These are phyloP conservation scores for Aureobasidium pullulans DNA, from an alignment of 2,329 filamentous ascomycete species.

Conservation along the genomic window DNA sequence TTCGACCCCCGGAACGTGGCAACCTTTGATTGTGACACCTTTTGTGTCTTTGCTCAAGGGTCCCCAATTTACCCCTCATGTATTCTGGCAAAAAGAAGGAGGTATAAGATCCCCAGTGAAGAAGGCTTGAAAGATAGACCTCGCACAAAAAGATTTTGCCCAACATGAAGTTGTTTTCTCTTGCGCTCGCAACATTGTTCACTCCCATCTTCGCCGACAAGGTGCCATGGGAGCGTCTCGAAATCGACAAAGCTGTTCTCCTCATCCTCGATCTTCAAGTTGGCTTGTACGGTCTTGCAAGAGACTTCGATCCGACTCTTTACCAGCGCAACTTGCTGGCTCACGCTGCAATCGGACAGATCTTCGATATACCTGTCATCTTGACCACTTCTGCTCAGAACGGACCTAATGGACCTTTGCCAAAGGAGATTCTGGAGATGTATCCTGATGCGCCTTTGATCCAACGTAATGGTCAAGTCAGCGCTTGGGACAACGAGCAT, in stretches of 20 bases:
- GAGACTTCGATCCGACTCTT: constrained; percentile 59
- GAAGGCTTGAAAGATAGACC: too few species aligned
- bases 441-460: constrained; percentile 61
- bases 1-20: too few species aligned
- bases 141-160: too few species aligned
- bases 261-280: constrained; percentile 55
- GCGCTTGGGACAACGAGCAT: too few species aligned
- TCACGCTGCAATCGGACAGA: constrained; percentile 57
- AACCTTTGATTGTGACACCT: too few species aligned
- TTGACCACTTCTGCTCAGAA: constrained; percentile 61
- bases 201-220: too few species aligned
- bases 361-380: constrained; percentile 62
- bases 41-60: too few species aligned
- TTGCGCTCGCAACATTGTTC: too few species aligned
- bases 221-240: background rate
- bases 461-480: constrained; percentile 60
- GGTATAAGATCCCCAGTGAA: too few species aligned
- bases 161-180: too few species aligned
- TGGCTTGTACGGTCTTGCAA: constrained; percentile 51
- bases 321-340: constrained; percentile 62
- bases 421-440: constrained; percentile 61
- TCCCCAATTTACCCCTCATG: too few species aligned
- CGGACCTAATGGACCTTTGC: constrained; percentile 64
- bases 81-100: too few species aligned
- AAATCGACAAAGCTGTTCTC: constrained; percentile 27